phyloP scores from a whole-genome alignment of 331 rosid species.

The Quercus phellos region DNA sequence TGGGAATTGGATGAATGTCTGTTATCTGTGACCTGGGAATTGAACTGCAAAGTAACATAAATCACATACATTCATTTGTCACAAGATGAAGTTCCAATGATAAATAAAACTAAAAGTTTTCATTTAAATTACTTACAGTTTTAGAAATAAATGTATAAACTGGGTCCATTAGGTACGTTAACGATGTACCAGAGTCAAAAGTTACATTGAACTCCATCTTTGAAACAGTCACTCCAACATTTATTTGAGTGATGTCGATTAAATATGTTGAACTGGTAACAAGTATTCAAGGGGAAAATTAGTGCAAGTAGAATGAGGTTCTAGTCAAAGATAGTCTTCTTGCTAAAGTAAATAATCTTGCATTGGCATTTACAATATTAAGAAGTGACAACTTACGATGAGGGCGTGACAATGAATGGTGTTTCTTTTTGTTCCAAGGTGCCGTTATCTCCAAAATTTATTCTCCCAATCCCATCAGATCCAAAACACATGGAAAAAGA shows the following conservation, averaged over 20 bases:
- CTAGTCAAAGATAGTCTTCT: background rate
- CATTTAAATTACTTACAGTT: constrained; percentile 42
- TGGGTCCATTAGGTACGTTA: constrained; percentile 69
- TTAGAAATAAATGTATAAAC: constrained; percentile 49
- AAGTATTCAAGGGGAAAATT: constrained; percentile 14
- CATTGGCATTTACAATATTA: constrained; percentile 2
- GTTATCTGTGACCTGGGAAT: constrained; percentile 29
- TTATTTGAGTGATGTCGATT: constrained; percentile 61
- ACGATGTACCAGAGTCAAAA: constrained; percentile 84
- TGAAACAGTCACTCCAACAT: constrained; percentile 31
- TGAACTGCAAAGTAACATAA: constrained; percentile 45
- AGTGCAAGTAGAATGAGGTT: constrained; percentile 11
- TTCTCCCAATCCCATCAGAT: too few species aligned
- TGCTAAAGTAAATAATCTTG: constrained; percentile 2
- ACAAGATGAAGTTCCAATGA: constrained; percentile 6
- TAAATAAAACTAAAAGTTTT: background rate
- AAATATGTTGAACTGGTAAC: constrained; percentile 58
- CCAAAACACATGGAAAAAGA: constrained; percentile 46
- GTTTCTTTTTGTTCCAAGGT: too few species aligned
- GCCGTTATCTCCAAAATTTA: too few species aligned
- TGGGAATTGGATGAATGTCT: constrained; percentile 16
- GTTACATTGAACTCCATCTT: constrained; percentile 53
- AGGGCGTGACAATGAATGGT: too few species aligned
- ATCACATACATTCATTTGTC: background rate
- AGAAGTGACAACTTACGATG: constrained; percentile 27